phyloP scores from a whole-genome alignment of 2,329 filamentous ascomycete species.

The Albifimbria verrucaria region DNA sequence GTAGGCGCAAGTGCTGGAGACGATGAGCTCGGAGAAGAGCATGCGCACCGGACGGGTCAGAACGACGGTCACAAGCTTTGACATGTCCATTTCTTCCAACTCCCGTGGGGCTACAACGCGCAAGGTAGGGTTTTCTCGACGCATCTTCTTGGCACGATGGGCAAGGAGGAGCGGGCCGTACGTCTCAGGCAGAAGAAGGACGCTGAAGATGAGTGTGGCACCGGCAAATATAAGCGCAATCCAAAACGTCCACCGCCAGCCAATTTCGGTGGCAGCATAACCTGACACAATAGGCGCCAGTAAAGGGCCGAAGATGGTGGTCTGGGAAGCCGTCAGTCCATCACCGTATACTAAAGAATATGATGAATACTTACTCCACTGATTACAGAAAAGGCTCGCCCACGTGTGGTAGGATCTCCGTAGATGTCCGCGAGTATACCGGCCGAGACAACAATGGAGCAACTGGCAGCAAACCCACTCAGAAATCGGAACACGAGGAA shows the following conservation, averaged over 20 bases:
- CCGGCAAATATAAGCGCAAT: slow-evolving; percentile 67
- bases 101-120: slow-evolving; percentile 59
- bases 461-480: slow-evolving; percentile 50
- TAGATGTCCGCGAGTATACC: slow-evolving; percentile 67
- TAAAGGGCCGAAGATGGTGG: slow-evolving; percentile 64
- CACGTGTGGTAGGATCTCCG: slow-evolving; percentile 45
- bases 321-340: slow-evolving; percentile 29
- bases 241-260: slow-evolving; percentile 71
- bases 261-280: slow-evolving; percentile 53
- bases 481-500: slow-evolving; percentile 55
- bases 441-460: slow-evolving; percentile 59
- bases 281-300: slow-evolving; percentile 63
- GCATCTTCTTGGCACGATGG: slow-evolving; percentile 53
- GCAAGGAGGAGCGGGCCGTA: slow-evolving; percentile 57
- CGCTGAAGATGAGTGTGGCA: slow-evolving; percentile 53
- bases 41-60: slow-evolving; percentile 70
- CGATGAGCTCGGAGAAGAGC: slow-evolving; percentile 69
- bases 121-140: slow-evolving; percentile 48
- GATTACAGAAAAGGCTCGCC: slow-evolving; percentile 60
- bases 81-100: slow-evolving; percentile 54
- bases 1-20: slow-evolving; percentile 67
- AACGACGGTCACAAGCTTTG: slow-evolving; percentile 64
- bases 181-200: slow-evolving; percentile 61
- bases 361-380: slow-evolving; percentile 48
- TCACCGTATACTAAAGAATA: neutral